Evolutionary conservation across 345 rosid genomes (phyloP), one percentile per base, ranked within the genome.

Genomic region (Schrenkiella parvula): DNA sequence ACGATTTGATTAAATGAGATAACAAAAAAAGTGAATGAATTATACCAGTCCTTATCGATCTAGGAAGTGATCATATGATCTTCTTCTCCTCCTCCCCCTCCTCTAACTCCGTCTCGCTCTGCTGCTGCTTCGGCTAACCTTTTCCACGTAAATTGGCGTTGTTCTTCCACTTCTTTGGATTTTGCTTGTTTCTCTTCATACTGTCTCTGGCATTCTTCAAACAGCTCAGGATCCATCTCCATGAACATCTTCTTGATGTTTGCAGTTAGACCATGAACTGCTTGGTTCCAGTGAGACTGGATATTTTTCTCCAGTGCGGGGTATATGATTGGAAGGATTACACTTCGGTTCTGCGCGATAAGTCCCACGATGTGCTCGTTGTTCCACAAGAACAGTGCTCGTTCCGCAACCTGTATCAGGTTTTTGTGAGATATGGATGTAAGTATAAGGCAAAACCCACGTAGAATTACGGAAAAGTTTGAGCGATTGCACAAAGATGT

Each of bases 301-400:
- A 89, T 81, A 74, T 87, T 91, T 83, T 76, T 82, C 81, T 91
- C 95, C 74, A 91, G 61, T 35, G 92, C 77, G 0, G 90, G 87
- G 73, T 88, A 85, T 74, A 91, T 87, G 54, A 91, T 86, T 14
- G 92, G 97, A 64, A 91, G 86, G 71, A 88, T 87, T 42, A 85
- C 87, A 25, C 76, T 84, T 62, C 89, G 84, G 64, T 87, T 87
- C 72, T 88, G 95, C 64, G 84, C 84, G 34, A 88, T 88, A n/a
- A 91, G 88, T 63, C 80, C 83, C 79, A 87, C 95, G 0, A 91
- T 88, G 77, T 88, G 92, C 79, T 91, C 92, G 15, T 91, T 91
- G 86, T 91, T 91, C 97, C 95, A 90, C 61, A 90, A 80, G 83
- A 88, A 88, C 78, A 90, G 64, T 34, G 95, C 90, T 72, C 92